Conservation (phyloP, 1,284 basidiomycete genomes). For the Anthracocystis walkeri region DNA sequence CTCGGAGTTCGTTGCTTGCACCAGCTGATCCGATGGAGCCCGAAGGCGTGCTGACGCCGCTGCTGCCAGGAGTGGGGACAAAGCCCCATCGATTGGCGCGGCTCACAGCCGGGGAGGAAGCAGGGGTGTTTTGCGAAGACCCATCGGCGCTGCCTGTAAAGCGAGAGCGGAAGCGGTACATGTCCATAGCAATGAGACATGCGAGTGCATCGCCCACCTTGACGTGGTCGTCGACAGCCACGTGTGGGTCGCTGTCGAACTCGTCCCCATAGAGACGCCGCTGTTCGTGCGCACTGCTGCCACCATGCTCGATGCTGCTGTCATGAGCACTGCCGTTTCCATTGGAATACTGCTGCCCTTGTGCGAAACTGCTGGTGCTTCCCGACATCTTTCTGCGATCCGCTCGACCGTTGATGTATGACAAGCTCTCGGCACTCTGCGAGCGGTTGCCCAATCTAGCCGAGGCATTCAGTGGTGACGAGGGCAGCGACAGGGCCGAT, state of each 20-base stretch:
- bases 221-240: constrained; percentile 46
- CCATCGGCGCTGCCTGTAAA: constrained; percentile 34
- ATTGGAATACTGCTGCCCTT: constrained; percentile 17
- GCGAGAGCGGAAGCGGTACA: constrained; percentile 58
- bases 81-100: constrained; percentile 48
- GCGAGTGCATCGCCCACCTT: constrained; percentile 61
- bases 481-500: constrained; percentile 34
- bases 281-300: constrained; percentile 14
- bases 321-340: constrained; percentile 30
- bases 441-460: constrained; percentile 51
- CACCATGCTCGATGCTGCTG: constrained; percentile 10
- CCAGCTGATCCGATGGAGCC: constrained; percentile 31
- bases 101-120: constrained; percentile 42
- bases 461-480: constrained; percentile 30
- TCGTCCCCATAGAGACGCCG: constrained; percentile 40
- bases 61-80: constrained; percentile 36
- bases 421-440: constrained; percentile 57
- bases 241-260: constrained; percentile 30
- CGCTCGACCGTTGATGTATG: constrained; percentile 38
- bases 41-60: constrained; percentile 34
- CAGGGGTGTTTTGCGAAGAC: constrained; percentile 48
- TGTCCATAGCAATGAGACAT: constrained; percentile 64
- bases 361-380: constrained; percentile 10
- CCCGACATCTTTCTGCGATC: constrained; percentile 28
- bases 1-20: constrained; percentile 46